Percentiles rank a stretch among this genome's conserved stretches.
phyloP scores from a whole-genome alignment of 768 basidiomycete species.

The Pleurotus djamor region DNA sequence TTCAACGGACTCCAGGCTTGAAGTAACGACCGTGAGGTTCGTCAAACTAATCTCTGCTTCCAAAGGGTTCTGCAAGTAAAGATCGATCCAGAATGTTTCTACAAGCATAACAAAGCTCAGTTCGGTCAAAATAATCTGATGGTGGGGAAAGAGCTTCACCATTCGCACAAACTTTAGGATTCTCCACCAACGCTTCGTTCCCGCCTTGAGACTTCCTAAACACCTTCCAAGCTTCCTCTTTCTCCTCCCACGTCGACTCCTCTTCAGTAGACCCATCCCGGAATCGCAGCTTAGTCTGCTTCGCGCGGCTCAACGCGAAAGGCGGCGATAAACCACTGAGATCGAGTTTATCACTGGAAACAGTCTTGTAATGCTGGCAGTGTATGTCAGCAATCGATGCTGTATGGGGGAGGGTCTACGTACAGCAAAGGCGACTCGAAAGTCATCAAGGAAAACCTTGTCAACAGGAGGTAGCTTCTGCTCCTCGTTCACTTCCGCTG shows the following conservation, averaged over 20 bases:
- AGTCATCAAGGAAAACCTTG: conserved; percentile 82
- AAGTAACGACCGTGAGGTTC: conserved; percentile 54
- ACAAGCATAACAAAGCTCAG: no score
- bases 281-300: conserved; percentile 57
- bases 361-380: conserved; percentile 71
- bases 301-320: conserved; percentile 59
- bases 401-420: conserved; percentile 12
- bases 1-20: conserved; percentile 36
- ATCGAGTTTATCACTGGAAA: conserved; percentile 41
- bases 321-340: conserved; percentile 57
- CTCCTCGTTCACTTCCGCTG: conserved; percentile 16
- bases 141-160: no score
- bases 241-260: conserved; percentile 52
- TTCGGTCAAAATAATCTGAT: no score
- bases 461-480: conserved; percentile 37
- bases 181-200: conserved; percentile 49
- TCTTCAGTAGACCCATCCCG: conserved; percentile 45
- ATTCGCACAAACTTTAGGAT: conserved; percentile 59
- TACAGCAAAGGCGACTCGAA: conserved; percentile 83
- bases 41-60: conserved; percentile 71
- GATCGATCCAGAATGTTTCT: conserved; percentile 81
- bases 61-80: conserved; percentile 69
- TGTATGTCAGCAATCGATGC: neutral
- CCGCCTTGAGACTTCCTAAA: conserved; percentile 58
- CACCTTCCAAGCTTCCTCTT: conserved; percentile 62